These are phyloP conservation scores for Penicillium silybi DNA, from an alignment of 495 filamentous ascomycete species.

Conservation along the genomic window DNA sequence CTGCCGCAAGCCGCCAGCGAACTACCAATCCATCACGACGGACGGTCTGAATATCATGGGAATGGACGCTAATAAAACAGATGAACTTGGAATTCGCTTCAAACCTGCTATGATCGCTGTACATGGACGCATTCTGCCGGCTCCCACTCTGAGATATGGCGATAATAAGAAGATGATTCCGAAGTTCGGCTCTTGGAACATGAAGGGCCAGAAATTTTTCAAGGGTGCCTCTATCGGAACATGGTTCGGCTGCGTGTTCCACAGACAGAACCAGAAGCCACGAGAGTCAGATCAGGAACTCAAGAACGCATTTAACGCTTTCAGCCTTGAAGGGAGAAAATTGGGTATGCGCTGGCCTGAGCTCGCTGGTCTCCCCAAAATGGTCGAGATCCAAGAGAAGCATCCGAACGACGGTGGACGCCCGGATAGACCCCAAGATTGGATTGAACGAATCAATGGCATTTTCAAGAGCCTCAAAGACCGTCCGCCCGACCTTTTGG, in stretches of 20 bases:
- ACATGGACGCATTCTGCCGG: slow-evolving; percentile 11
- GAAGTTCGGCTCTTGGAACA: slow-evolving; percentile 16
- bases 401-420: too few relatives aligned
- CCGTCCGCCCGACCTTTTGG: slow-evolving; percentile 20
- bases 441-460: neutral
- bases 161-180: neutral
- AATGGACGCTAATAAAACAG: slow-evolving; percentile 25
- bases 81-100: slow-evolving; percentile 1
- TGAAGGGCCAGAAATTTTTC: slow-evolving; percentile 8
- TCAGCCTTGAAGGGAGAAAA: neutral
- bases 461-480: neutral
- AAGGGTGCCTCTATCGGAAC: neutral
- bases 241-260: slow-evolving; percentile 4
- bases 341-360: neutral
- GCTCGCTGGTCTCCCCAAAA: too few relatives aligned
- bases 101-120: slow-evolving; percentile 13
- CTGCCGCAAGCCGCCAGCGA: slow-evolving; percentile 55
- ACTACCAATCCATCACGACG: slow-evolving; percentile 56
- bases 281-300: neutral
- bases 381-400: neutral
- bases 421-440: neutral
- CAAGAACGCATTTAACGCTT: neutral
- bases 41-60: slow-evolving; percentile 48
- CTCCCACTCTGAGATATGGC: slow-evolving; percentile 16
- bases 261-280: neutral